A percentile compares a stretch with the other conserved stretches of the same genome.
Conservation (phyloP, 2,329 filamentous ascomycete species). For the Fusarium xylarioides region DNA sequence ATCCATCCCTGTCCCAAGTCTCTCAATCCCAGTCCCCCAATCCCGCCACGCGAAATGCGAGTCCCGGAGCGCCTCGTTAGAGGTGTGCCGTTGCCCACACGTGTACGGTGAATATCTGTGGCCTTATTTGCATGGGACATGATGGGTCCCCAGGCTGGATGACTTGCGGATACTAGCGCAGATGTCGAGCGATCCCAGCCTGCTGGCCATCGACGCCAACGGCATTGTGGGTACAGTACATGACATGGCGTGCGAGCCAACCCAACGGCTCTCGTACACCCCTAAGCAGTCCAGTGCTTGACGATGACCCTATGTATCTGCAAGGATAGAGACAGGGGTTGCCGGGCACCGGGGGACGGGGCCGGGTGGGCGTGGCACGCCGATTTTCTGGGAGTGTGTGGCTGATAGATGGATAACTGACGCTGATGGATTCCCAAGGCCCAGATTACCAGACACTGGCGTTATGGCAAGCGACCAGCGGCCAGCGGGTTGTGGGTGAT, state of each 20-base stretch:
- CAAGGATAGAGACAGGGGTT: constrained; percentile 37
- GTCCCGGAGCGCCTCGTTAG: constrained; percentile 29
- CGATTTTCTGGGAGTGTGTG: constrained; percentile 30
- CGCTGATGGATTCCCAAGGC: constrained; percentile 28
- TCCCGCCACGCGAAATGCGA: constrained; percentile 35
- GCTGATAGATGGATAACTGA: constrained; percentile 30
- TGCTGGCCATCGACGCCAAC: constrained; percentile 40
- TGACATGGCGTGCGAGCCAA: constrained; percentile 37
- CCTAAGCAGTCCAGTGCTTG: constrained; percentile 19
- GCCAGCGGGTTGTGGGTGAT: constrained; percentile 27
- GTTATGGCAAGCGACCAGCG: constrained; percentile 28
- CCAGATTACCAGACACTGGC: constrained; percentile 28
- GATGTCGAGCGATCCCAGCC: constrained; percentile 39
- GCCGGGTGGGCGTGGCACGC: constrained; percentile 33
- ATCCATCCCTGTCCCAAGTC: constrained; percentile 16
- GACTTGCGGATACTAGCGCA: constrained; percentile 44
- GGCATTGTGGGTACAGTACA: constrained; percentile 34
- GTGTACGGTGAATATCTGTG: constrained; percentile 38
- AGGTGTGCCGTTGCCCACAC: constrained; percentile 41
- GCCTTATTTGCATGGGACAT: constrained; percentile 41
- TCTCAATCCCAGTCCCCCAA: constrained; percentile 15
- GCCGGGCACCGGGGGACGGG: constrained; percentile 39
- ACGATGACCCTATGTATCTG: constrained; percentile 34
- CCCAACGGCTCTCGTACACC: constrained; percentile 35
- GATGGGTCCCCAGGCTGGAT: constrained; percentile 36